Evolutionary conservation across 129 eudicot species (phyloP).

Genomic region (Erigeron canadensis): DNA sequence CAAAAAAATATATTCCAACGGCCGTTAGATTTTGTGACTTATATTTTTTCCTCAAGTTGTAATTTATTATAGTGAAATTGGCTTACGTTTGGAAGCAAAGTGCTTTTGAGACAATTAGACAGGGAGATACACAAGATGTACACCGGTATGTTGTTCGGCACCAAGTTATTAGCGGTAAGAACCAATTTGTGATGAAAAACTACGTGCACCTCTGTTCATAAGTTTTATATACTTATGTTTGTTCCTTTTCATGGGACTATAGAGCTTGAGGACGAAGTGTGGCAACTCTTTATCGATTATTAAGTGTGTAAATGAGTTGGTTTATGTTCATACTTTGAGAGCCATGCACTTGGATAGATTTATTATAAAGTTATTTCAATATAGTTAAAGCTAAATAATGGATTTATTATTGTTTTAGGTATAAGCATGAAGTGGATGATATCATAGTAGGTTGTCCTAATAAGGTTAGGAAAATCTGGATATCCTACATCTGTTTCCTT

Average conservation of each 20-base stretch:
- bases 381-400: constrained; percentile 17
- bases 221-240: neutral
- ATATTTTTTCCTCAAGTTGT: too few species aligned
- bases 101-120: too few species aligned
- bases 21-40: too few species aligned
- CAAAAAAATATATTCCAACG: too few species aligned
- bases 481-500: neutral
- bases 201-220: neutral
- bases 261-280: constrained; percentile 69
- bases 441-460: constrained; percentile 86
- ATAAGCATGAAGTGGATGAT: constrained; percentile 92
- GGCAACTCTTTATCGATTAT: constrained; percentile 87
- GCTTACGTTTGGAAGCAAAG: too few species aligned
- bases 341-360: constrained; percentile 51
- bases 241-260: constrained; percentile 49
- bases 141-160: too few species aligned
- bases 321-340: constrained; percentile 73
- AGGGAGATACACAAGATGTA: too few species aligned
- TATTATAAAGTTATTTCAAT: neutral
- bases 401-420: constrained; percentile 47
- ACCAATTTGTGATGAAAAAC: too few species aligned
- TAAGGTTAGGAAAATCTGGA: constrained; percentile 45
- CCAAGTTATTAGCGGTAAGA: too few species aligned
- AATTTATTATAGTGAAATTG: too few species aligned
- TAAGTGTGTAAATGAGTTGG: constrained; percentile 82